These are phyloP conservation scores for Raffaelea ambrosiae DNA, from an alignment of 2,329 filamentous ascomycete species.

Conservation along the genomic window DNA sequence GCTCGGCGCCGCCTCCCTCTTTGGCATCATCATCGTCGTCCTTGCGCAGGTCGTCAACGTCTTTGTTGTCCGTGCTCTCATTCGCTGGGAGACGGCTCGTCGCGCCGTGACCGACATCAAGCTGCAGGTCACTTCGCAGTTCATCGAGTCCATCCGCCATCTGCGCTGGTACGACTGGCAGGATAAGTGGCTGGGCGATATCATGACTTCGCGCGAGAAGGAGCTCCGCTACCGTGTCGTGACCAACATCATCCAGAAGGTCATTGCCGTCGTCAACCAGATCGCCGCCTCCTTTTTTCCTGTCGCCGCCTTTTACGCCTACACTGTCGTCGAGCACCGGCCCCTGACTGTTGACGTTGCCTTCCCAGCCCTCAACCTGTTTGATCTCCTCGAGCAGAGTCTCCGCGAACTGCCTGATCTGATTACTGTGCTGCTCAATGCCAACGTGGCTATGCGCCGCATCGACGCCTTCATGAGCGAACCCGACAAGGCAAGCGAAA, in stretches of 20 bases:
- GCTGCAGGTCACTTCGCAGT: slow-evolving; percentile 73
- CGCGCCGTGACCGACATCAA: slow-evolving; percentile 67
- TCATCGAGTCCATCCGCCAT: slow-evolving; percentile 78
- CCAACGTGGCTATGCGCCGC: slow-evolving; percentile 70
- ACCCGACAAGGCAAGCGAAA: slow-evolving; percentile 58
- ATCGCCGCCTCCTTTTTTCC: slow-evolving; percentile 69
- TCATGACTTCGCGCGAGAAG: slow-evolving; percentile 58
- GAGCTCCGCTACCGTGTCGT: slow-evolving; percentile 60
- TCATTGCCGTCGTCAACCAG: slow-evolving; percentile 61
- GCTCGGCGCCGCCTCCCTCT: slow-evolving; percentile 69
- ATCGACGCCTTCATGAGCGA: slow-evolving; percentile 84
- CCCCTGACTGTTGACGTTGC: slow-evolving; percentile 71
- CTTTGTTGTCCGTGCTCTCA: slow-evolving; percentile 54
- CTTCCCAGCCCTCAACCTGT: slow-evolving; percentile 78
- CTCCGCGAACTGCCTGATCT: slow-evolving; percentile 68
- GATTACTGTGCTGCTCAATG: slow-evolving; percentile 70
- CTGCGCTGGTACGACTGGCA: slow-evolving; percentile 80
- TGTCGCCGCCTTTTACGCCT: slow-evolving; percentile 72
- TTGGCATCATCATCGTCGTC: slow-evolving; percentile 63
- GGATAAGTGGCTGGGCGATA: slow-evolving; percentile 60
- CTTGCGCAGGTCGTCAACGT: slow-evolving; percentile 63
- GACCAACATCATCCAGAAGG: slow-evolving; percentile 51
- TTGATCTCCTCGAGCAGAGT: slow-evolving; percentile 64
- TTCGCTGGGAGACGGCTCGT: slow-evolving; percentile 63
- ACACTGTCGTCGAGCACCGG: slow-evolving; percentile 61